These are phyloP conservation scores for Wallacemonas sp. DNA, from an alignment of 208 protist genomes.

Conservation along the genomic window DNA sequence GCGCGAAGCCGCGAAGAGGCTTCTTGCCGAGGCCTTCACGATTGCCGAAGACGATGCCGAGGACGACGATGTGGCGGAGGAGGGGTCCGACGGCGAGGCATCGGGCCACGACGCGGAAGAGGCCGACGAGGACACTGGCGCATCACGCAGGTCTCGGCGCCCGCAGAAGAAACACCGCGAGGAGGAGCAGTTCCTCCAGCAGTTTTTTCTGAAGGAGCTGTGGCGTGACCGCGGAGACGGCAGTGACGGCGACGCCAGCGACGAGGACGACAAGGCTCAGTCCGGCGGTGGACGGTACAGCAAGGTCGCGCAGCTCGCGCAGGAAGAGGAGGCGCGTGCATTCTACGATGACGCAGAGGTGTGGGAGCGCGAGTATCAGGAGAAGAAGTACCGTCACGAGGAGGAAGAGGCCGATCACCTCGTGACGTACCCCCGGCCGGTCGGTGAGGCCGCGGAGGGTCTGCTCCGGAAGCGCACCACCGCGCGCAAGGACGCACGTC, in stretches of 20 bases:
- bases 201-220: constrained; percentile 64
- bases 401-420: constrained; percentile 51
- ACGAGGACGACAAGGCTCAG: constrained; percentile 19
- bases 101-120: not conserved
- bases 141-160: not conserved
- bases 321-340: constrained; percentile 75
- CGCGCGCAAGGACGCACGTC: constrained; percentile 74
- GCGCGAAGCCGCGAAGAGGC: constrained; percentile 4
- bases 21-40: constrained; percentile 20
- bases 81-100: not conserved
- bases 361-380: constrained; percentile 87
- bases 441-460: constrained; percentile 64
- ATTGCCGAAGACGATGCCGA: constrained; percentile 4
- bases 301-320: constrained; percentile 56
- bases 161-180: constrained; percentile 3
- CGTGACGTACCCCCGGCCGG: constrained; percentile 77
- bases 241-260: constrained; percentile 9
- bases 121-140: not conserved
- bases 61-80: constrained; percentile 13
- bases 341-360: constrained; percentile 83
- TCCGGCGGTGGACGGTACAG: constrained; percentile 31
- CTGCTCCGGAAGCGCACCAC: constrained; percentile 71
- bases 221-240: constrained; percentile 29
- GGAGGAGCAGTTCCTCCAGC: constrained; percentile 51
- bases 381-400: constrained; percentile 86